Base-by-base conservation (phyloP, 2,329 filamentous ascomycete species). In the Dryadomyces quercivorus region DNA sequence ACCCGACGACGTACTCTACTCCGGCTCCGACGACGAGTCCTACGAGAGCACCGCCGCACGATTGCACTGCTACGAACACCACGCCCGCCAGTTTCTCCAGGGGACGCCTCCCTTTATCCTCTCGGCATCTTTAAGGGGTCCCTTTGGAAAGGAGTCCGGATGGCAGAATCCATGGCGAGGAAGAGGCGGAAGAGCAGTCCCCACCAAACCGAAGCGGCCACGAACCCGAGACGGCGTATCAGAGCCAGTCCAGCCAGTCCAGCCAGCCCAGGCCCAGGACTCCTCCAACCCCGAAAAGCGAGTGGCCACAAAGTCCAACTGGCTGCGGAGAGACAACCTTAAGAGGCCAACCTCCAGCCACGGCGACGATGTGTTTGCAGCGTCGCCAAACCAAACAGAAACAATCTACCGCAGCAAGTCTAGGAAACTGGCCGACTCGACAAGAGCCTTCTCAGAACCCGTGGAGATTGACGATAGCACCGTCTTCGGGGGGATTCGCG, bases 91-190 rank as follows among this genome's bases (percentile, higher is more conserved):
- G 38, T 87, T 77, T 60, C 67, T 86, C 42, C 67, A 72, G 7
- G 85, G 84, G 0, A 68, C 73, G 34, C 63, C 72, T 2, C 75
- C 84, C 0, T 62, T 76, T 22, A 71, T 90, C 2, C 64, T 82
- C 3, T 84, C 85, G 13, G 77, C 84, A 7, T 66, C 69, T 6
- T 69, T 88, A 3, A 74, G 69, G 56, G 85, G 84, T 0, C 85
- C 84, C 0, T 85, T 87, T 59, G 72, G 75, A 47, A 64, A 61
- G 54, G 62, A 67, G 44, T 70, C 66, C 2, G 74, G 74, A 21
- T 81, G 77, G 77, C 61, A 64, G 36, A 78, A 80, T 58, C 77
- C 77, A 15, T 80, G 77, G 77, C 62, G 65, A 45, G 69, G 71
- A 10, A 63, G 56, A 34, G 57, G 55, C 26, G 45, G 51, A 16